Percentiles rank a stretch among this genome's conserved stretches.
Evolutionary conservation across 2,329 filamentous ascomycete genomes (phyloP).

Genomic region (Phyllosticta ampelicida): DNA sequence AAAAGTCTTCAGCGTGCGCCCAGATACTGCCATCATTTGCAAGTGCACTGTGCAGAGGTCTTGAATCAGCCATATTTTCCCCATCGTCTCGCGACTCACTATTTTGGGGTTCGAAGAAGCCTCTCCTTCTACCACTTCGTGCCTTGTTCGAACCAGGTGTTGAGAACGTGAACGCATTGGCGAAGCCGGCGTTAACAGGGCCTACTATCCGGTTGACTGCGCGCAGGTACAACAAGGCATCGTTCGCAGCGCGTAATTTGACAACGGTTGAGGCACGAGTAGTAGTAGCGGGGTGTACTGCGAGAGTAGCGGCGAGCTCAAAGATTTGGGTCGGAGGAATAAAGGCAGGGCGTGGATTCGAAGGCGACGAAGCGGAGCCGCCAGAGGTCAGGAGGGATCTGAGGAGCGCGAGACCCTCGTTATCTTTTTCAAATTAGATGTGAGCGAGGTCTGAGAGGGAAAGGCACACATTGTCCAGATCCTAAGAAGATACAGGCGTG

Average conservation of each 20-base stretch:
- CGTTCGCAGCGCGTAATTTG: conserved; percentile 51
- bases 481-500: conserved; percentile 28
- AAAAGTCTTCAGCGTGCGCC: conserved; percentile 73
- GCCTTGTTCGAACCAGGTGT: conserved; percentile 14
- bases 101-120: conserved; percentile 9
- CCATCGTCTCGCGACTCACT: neutral
- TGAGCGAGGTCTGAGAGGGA: neutral
- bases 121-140: conserved; percentile 10
- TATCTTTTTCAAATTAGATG: conserved; percentile 15
- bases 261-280: conserved; percentile 56
- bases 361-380: conserved; percentile 23
- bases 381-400: conserved; percentile 23
- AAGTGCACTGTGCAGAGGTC: conserved; percentile 47
- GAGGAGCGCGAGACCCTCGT: conserved; percentile 25
- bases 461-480: conserved; percentile 21
- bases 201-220: conserved; percentile 56
- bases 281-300: conserved; percentile 71
- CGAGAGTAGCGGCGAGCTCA: conserved; percentile 66
- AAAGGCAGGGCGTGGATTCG: conserved; percentile 38
- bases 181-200: conserved; percentile 57
- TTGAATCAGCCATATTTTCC: conserved; percentile 13
- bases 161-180: conserved; percentile 60
- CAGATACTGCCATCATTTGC: conserved; percentile 59
- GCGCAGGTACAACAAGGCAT: conserved; percentile 60
- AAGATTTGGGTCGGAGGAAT: conserved; percentile 64